Percentiles rank a stretch among this genome's conserved stretches.
Conservation (phyloP, 164 flowering plant genomes). For the Magnolia kwangsiensis region DNA sequence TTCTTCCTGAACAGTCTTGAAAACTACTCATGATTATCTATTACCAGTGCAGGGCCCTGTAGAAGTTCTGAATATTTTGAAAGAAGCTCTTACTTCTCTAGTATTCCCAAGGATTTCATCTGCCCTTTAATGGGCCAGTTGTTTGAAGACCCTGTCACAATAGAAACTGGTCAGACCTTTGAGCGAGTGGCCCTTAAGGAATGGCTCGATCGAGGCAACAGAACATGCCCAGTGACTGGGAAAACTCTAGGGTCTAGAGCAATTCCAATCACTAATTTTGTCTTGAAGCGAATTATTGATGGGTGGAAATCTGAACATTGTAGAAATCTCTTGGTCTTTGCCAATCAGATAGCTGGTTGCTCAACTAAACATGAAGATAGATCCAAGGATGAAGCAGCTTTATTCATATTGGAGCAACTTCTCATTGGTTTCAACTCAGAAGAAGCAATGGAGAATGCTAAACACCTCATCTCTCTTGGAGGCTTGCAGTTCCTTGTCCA, state of each 20-base stretch:
- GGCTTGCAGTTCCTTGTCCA: constrained; percentile 50
- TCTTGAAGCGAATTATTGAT: constrained; percentile 56
- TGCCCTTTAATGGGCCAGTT: constrained; percentile 66
- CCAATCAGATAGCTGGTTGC: constrained; percentile 27
- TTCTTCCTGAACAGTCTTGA: background rate
- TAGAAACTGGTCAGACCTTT: constrained; percentile 77
- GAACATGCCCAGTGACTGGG: constrained; percentile 60
- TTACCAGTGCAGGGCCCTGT: constrained; percentile 32
- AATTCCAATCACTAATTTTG: constrained; percentile 50
- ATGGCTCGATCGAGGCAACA: constrained; percentile 59
- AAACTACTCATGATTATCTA: constrained; percentile 13
- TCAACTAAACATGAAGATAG: constrained; percentile 15
- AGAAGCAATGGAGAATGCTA: constrained; percentile 40
- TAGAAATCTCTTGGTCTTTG: constrained; percentile 29
- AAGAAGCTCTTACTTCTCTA: constrained; percentile 30
- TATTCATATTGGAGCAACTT: constrained; percentile 48
- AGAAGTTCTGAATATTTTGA: constrained; percentile 22
- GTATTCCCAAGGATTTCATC: constrained; percentile 48
- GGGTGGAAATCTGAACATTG: constrained; percentile 52
- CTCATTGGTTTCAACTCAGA: constrained; percentile 35
- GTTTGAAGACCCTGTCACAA: constrained; percentile 72
- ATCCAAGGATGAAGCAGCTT: constrained; percentile 34
- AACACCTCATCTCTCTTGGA: constrained; percentile 51
- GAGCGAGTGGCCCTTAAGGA: constrained; percentile 52
- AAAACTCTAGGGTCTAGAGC: constrained; percentile 29